Evolutionary conservation across 2,329 filamentous ascomycete genomes (phyloP), one percentile per base, ranked within the genome.

Genomic region (Daldinia eschscholtzii): DNA sequence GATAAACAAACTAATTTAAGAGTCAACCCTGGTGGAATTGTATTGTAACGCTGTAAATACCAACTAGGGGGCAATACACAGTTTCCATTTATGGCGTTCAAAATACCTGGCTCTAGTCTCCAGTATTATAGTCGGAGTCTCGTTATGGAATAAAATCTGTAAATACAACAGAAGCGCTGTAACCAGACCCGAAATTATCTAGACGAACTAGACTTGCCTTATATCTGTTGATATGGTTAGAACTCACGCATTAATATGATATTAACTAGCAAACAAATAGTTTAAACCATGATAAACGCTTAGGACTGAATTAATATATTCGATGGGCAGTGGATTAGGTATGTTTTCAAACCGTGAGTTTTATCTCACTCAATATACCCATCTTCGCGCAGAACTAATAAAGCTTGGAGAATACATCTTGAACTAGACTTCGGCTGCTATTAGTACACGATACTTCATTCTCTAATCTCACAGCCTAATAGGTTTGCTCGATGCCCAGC

Each of bases 1-100:
- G 92, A 87, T 95, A 90, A 86, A 33, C 35, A 26, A 52, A 56
- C 15, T 15, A 44, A 48, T 56, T 56, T 39, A 52, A 35, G 46
- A 18, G 12, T n/a, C 23, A 41, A 23, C 42, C 23, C 10, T 37
- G 48, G 53, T 20, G 50, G 59, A 46, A 61, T 59, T 66, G 67
- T 67, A 68, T 46, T 72, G 67, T 66, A 70, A 58, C 57, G 61
- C 20, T 72, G 70, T 72, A 72, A 67, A 72, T 72, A 72, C 52
- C 53, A 61, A 70, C 61, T 26, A 70, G 62, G 64, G 52, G 64
- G 53, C 67, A 68, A 70, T 68, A 60, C 61, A 66, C 57, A 67
- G 57, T 46, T 72, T 72, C 59, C 62, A 60, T 70, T 67, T 60
- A 59, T 70, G 70, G 66, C 63, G 65, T 65, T 65, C 30, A 65